Percentiles rank a stretch among this genome's conserved stretches.
These are phyloP conservation scores for Boletus semigastroideus DNA, from an alignment of 1,284 basidiomycete genomes.

Conservation along the genomic window DNA sequence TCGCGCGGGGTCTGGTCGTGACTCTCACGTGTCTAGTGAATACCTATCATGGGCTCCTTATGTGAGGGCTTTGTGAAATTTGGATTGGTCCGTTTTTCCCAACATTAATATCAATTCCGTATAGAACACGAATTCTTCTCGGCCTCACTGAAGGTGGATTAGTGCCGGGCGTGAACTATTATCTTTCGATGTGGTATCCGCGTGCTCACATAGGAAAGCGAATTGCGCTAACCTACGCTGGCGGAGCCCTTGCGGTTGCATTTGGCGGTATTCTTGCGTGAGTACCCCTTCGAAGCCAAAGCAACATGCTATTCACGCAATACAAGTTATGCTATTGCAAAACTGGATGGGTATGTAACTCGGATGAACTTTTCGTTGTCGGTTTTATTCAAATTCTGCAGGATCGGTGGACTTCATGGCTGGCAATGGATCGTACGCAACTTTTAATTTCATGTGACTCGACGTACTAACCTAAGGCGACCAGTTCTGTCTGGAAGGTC, in stretches of 20 bases:
- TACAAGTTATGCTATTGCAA: background rate
- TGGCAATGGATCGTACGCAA: background rate
- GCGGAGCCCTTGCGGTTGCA: slow-evolving; percentile 51
- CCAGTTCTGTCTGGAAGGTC: background rate
- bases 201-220: slow-evolving; percentile 46
- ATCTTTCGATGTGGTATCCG: slow-evolving; percentile 54
- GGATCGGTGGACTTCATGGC: background rate
- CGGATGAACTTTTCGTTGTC: background rate
- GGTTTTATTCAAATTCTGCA: background rate
- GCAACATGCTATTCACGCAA: background rate
- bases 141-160: slow-evolving; percentile 54
- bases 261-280: background rate
- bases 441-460: background rate
- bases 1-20: slow-evolving; percentile 49
- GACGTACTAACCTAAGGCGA: background rate
- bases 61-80: slow-evolving; percentile 10
- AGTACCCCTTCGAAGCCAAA: background rate
- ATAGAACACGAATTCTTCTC: slow-evolving; percentile 36
- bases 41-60: slow-evolving; percentile 32
- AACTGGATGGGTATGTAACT: background rate
- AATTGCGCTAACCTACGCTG: slow-evolving; percentile 57
- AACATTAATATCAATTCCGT: slow-evolving; percentile 1
- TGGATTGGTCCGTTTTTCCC: background rate
- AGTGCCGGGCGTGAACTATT: slow-evolving; percentile 53
- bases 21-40: slow-evolving; percentile 40